Evolutionary conservation across 257 asterid species (phyloP).

Genomic region (Scutellaria baicalensis): DNA sequence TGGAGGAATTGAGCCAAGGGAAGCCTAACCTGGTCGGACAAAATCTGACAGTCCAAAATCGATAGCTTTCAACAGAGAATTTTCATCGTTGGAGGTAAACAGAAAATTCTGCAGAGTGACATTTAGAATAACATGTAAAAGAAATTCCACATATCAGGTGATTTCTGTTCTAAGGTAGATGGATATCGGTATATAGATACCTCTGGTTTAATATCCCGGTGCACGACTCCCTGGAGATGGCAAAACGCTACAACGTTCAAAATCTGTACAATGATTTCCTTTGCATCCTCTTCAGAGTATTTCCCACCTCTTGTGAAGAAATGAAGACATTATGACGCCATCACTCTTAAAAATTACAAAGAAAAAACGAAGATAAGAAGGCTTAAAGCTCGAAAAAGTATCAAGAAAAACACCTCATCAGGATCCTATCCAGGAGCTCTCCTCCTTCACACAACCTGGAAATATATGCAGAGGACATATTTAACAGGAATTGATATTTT

Average conservation of each 20-base stretch:
- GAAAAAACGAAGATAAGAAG: not conserved
- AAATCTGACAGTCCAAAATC: constrained; percentile 70
- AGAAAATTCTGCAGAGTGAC: constrained; percentile 47
- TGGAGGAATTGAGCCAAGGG: not conserved
- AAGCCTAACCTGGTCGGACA: constrained; percentile 47
- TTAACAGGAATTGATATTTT: not conserved
- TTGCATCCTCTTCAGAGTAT: constrained; percentile 58
- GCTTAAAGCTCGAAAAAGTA: not conserved
- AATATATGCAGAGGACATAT: not conserved
- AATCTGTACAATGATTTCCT: constrained; percentile 49
- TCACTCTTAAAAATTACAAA: not conserved
- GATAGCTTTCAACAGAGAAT: constrained; percentile 49
- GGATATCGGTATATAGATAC: constrained; percentile 8
- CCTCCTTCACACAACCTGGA: constrained; percentile 79
- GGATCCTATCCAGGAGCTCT: constrained; percentile 64
- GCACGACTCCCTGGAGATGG: constrained; percentile 62
- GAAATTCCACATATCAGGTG: no score
- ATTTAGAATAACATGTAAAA: not conserved
- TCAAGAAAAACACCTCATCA: constrained; percentile 41
- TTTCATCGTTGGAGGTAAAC: constrained; percentile 46
- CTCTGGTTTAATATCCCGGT: constrained; percentile 83
- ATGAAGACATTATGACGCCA: not conserved
- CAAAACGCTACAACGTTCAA: constrained; percentile 37
- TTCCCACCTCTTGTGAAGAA: constrained; percentile 45
- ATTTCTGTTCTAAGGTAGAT: no score